Conservation (phyloP, 768 basidiomycete genomes). For the Leucocoprinus leucothites region DNA sequence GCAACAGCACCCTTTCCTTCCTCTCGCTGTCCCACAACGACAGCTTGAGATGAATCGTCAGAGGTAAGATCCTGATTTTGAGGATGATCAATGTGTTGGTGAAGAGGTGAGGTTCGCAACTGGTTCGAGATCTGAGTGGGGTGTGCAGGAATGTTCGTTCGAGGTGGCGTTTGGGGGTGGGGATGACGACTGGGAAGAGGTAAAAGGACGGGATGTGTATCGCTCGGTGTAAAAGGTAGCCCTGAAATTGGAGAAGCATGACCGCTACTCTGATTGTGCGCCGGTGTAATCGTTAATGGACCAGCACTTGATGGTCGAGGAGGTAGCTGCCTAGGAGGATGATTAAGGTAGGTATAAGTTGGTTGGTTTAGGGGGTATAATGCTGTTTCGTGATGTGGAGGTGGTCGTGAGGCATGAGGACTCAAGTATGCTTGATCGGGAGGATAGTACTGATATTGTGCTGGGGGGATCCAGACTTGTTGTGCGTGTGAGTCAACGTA, state of each 20-base stretch:
- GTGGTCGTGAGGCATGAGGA: not conserved
- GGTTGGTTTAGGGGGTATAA: not conserved
- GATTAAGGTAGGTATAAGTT: conserved; percentile 6
- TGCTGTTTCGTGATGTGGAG: not conserved
- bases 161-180: not conserved
- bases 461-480: conserved; percentile 50
- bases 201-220: not conserved
- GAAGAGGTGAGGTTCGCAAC: not conserved
- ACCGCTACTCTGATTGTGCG: not conserved
- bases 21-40: not conserved
- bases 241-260: conserved; percentile 25
- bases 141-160: not conserved
- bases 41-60: not conserved
- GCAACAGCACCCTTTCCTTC: conserved; percentile 3
- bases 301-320: conserved; percentile 54
- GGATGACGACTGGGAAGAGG: not conserved
- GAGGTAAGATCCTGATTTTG: not conserved
- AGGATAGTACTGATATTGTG: conserved; percentile 13
- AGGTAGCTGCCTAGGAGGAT: conserved; percentile 1
- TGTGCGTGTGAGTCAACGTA: conserved; percentile 32
- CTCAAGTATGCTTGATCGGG: not conserved
- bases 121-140: not conserved
- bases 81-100: not conserved
- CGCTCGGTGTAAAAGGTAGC: conserved; percentile 23
- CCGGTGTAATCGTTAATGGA: not conserved